A percentile compares a stretch with the other conserved stretches of the same genome.
phyloP scores from a whole-genome alignment of 257 asterid species.

The Linderniella brevidens region DNA sequence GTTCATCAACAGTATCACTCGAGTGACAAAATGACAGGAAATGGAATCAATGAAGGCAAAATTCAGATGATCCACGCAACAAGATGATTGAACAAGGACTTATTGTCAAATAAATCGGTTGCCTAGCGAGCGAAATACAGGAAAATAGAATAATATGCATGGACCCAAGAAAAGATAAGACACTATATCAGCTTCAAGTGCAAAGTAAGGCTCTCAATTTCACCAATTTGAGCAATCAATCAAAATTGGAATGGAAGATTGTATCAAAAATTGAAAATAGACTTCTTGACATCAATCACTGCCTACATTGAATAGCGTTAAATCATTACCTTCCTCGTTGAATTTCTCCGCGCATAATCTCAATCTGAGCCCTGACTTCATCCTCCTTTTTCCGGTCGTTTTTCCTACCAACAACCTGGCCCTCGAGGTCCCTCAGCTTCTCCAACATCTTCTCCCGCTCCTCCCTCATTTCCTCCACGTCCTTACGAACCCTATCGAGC shows the following conservation, averaged over 20 bases:
- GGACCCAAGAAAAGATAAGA: no score
- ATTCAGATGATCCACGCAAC: no score
- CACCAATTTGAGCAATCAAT: no score
- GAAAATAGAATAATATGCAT: no score
- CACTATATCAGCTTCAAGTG: no score
- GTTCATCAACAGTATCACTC: no score
- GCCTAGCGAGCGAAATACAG: no score
- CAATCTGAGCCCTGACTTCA: constrained; percentile 34
- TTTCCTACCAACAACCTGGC: constrained; percentile 19
- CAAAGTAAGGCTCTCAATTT: no score
- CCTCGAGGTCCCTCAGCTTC: constrained; percentile 30
- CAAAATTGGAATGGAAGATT: neutral
- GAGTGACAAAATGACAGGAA: no score
- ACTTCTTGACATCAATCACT: neutral
- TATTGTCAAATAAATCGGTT: no score
- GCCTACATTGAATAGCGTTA: constrained; percentile 2
- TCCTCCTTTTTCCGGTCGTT: constrained; percentile 27
- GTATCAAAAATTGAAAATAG: neutral
- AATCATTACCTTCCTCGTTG: constrained; percentile 56
- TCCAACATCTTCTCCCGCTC: constrained; percentile 31
- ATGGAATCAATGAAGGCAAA: no score
- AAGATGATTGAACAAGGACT: no score
- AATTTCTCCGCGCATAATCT: constrained; percentile 31
- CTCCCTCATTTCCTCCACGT: constrained; percentile 24
- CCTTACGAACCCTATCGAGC: constrained; percentile 33